Percentiles rank a stretch among this genome's conserved stretches.
Conservation (phyloP, 176 grass and related monocot species). For the Oryza brachyantha region DNA sequence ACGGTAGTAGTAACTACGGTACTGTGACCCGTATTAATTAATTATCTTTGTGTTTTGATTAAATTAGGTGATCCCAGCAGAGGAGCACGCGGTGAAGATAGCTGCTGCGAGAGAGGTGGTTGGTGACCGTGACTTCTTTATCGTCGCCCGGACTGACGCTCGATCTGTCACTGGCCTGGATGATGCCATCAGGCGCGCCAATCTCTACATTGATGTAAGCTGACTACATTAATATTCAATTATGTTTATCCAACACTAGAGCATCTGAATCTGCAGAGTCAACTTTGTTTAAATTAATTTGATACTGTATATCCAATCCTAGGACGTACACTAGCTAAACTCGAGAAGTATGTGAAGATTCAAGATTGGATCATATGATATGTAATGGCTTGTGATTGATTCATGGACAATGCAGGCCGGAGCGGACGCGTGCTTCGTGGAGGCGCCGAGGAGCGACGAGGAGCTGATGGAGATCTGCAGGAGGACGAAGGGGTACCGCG, state of each 20-base stretch:
- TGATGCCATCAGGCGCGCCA: constrained; percentile 43
- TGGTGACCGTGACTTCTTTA: constrained; percentile 43
- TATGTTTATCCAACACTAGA: not conserved
- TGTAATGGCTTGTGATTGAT: not conserved
- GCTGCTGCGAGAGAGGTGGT: constrained; percentile 44
- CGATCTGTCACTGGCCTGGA: constrained; percentile 22
- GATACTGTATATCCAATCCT: no score
- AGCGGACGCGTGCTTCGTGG: constrained; percentile 49
- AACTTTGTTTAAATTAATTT: not conserved
- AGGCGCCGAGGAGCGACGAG: constrained; percentile 43
- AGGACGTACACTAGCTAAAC: not conserved
- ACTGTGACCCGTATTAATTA: not conserved
- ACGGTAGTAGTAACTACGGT: no score
- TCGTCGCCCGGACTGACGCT: constrained; percentile 52
- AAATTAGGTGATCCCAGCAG: constrained; percentile 45
- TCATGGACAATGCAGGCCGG: constrained; percentile 28
- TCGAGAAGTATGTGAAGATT: not conserved
- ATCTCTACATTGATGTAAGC: constrained; percentile 56
- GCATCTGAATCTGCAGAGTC: not conserved
- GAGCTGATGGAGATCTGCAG: constrained; percentile 38
- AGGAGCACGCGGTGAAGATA: constrained; percentile 54
- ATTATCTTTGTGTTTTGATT: not conserved
- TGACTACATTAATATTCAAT: not conserved
- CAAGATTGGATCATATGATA: not conserved
- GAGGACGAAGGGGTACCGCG: constrained; percentile 27